phyloP scores from a whole-genome alignment of 257 asterid species.

The Fraxinus quadrangulata region DNA sequence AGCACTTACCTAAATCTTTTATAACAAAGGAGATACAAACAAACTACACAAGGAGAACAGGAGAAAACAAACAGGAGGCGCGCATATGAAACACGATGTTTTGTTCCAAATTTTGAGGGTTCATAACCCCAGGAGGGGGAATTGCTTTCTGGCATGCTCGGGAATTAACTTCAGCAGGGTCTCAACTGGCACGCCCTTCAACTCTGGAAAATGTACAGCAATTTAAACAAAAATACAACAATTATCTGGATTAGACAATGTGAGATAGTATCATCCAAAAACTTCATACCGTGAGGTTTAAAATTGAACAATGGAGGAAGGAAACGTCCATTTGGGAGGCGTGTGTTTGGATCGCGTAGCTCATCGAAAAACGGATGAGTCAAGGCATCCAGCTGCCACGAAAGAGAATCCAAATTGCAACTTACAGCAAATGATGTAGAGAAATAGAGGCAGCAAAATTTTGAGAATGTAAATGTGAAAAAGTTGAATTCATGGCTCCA shows the following conservation, averaged over 20 bases:
- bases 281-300: conserved; percentile 59
- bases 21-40: conserved; percentile 21
- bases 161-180: conserved; percentile 66
- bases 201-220: conserved; percentile 46
- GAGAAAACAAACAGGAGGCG: conserved; percentile 1
- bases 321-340: conserved; percentile 65
- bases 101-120: conserved; percentile 24
- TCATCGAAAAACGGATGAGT: conserved; percentile 71
- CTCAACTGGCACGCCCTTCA: conserved; percentile 75
- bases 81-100: conserved; percentile 16
- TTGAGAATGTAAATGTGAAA: background rate
- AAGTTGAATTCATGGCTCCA: background rate
- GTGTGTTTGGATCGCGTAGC: conserved; percentile 58
- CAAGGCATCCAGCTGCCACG: conserved; percentile 61
- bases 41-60: conserved; percentile 13
- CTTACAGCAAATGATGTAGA: no score
- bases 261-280: background rate
- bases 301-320: conserved; percentile 83
- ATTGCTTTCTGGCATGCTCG: conserved; percentile 81
- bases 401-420: conserved; percentile 10
- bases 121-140: conserved; percentile 66
- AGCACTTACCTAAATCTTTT: conserved; percentile 16
- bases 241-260: background rate
- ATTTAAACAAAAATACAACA: background rate
- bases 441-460: background rate